Evolutionary conservation across 805 yeast genomes (phyloP).

Genomic region (Candida rishiriensis): DNA sequence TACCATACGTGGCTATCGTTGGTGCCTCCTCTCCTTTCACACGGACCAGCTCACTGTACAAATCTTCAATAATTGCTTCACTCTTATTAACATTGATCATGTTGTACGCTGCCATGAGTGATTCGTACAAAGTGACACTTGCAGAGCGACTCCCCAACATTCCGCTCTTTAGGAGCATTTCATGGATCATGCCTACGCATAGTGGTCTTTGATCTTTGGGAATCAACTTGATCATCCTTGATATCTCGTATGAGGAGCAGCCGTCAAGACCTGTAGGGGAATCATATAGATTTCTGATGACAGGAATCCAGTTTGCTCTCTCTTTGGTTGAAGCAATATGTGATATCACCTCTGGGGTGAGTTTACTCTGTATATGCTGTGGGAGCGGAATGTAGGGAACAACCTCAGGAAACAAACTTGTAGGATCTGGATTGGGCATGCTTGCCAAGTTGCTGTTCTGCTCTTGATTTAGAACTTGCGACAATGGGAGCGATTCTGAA

Average conservation of each 20-base stretch:
- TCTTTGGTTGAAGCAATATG: slow-evolving; percentile 34
- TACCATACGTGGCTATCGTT: slow-evolving; percentile 38
- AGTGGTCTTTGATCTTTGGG: slow-evolving; percentile 35
- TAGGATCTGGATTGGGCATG: slow-evolving; percentile 5
- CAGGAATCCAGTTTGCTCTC: slow-evolving; percentile 43
- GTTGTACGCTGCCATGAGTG: slow-evolving; percentile 32
- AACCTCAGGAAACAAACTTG: slow-evolving; percentile 22
- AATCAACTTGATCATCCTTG: slow-evolving; percentile 34
- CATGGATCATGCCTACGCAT: slow-evolving; percentile 34
- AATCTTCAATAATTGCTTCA: slow-evolving; percentile 28
- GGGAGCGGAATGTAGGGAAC: slow-evolving; percentile 33
- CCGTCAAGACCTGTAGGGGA: slow-evolving; percentile 33
- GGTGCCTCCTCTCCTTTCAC: slow-evolving; percentile 23
- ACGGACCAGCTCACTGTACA: slow-evolving; percentile 26
- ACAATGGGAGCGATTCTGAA: background rate
- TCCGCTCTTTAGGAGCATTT: slow-evolving; percentile 33
- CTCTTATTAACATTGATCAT: slow-evolving; percentile 15
- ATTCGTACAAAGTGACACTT: slow-evolving; percentile 30
- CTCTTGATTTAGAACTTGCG: background rate
- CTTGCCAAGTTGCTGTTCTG: background rate
- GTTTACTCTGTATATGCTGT: slow-evolving; percentile 27
- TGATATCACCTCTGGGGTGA: slow-evolving; percentile 36
- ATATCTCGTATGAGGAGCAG: slow-evolving; percentile 31
- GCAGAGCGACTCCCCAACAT: slow-evolving; percentile 21
- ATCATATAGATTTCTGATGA: slow-evolving; percentile 31